Base-by-base conservation (phyloP, 805 yeast species). In the Metschnikowia dekortorum region DNA sequence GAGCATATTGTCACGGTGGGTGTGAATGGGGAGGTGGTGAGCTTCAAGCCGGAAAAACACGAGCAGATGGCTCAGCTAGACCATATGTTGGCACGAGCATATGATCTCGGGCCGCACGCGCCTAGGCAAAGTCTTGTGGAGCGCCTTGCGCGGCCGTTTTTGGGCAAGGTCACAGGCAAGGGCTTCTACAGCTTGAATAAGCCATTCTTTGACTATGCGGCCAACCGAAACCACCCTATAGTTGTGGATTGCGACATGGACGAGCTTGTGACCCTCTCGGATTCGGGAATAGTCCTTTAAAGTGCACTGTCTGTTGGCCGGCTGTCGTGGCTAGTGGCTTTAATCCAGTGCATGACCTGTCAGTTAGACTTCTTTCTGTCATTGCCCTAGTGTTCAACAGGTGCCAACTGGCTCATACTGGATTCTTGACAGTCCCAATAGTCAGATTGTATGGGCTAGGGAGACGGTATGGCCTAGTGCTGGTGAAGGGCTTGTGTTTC, bases 141-240 rank as follows among this genome's bases (percentile, higher is more conserved):
- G 9, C 61, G 61, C 30, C 57, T 67, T 36, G 62, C 60, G 30
- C 56, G 68, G 18, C 75, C 76, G 6, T 73, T 73, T 49, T 32
- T 48, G 2, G 66, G 66, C 32, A 72, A 71, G 42, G 61, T 71
- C 10, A 66, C 71, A 11, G 78, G 78, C 2, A 73, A 71, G 44
- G 76, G 78, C 1, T 55, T 73, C 14, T 65, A 64, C 22, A 53
- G 68, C 1, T 41, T 70, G 7, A 62, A 71, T 52, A 69, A 71
- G 52, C 74, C 74, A 3, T 64, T 59, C 38, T 71, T 72, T 48
- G 66, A 66, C 35, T 68, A 52, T 48, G 51, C 47, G 8, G 67
- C 52, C 18, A 66, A 66, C 43, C 14, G 33, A 7, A 16, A 6
- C 9, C 57, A 50, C 32, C 63, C 54, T 0, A 56, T 56, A n/a